A percentile compares a stretch with the other conserved stretches of the same genome.
Conservation (phyloP, 2,329 filamentous ascomycete genomes). For the Podosphaera xanthii region DNA sequence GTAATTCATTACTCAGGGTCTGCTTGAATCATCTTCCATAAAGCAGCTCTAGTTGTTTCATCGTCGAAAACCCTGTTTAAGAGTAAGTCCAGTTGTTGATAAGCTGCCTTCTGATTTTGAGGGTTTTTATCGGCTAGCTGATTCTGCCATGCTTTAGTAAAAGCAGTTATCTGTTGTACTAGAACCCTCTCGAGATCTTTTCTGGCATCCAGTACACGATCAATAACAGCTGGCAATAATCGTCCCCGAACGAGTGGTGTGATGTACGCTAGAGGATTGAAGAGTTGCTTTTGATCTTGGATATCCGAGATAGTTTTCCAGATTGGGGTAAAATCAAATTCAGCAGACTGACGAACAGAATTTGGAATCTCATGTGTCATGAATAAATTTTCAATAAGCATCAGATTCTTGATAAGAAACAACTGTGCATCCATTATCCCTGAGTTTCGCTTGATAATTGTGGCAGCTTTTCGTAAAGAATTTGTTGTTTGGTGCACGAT, state of each 20-base stretch:
- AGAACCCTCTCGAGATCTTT: constrained; percentile 41
- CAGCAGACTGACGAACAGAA: constrained; percentile 25
- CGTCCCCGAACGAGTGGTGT: constrained; percentile 21
- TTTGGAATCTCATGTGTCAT: constrained; percentile 83
- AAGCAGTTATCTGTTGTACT: constrained; percentile 37
- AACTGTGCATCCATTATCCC: constrained; percentile 55
- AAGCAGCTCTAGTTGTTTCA: constrained; percentile 14
- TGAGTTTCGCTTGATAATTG: constrained; percentile 40
- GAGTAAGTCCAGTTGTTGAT: constrained; percentile 31
- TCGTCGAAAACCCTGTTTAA: constrained; percentile 30
- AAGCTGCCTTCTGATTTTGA: constrained; percentile 22
- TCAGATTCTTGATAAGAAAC: constrained; percentile 84
- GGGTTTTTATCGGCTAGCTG: constrained; percentile 23
- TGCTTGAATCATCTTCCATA: constrained; percentile 15
- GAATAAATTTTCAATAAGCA: constrained; percentile 88
- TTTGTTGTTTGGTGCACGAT: constrained; percentile 81
- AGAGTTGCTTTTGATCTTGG: constrained; percentile 24
- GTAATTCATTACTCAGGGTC: constrained; percentile 2
- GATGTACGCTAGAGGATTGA: constrained; percentile 24
- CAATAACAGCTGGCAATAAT: constrained; percentile 18
- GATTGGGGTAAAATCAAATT: constrained; percentile 40
- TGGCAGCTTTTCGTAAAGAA: constrained; percentile 57
- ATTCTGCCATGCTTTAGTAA: constrained; percentile 35
- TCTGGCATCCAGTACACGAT: constrained; percentile 29
- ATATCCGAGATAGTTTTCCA: constrained; percentile 35